Percentiles rank a stretch among this genome's conserved stretches.
Evolutionary conservation across 1,284 basidiomycete species (phyloP).

Genomic region (Singerocomus inundabilis): DNA sequence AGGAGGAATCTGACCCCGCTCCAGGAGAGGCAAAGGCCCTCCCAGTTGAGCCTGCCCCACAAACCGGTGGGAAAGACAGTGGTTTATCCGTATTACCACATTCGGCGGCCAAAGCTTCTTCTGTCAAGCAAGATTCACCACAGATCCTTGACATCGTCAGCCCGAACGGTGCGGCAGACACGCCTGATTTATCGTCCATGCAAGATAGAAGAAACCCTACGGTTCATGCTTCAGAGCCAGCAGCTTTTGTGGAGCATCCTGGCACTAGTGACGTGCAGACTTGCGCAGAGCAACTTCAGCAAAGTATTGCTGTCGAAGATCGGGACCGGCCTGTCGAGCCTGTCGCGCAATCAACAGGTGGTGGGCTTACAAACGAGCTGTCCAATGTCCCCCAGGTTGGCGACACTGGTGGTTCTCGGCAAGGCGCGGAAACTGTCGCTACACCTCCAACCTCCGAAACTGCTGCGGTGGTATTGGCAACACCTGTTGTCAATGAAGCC

Average conservation of each 20-base stretch:
- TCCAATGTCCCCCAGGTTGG: slow-evolving; percentile 5
- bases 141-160: neutral
- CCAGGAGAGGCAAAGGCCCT: slow-evolving; percentile 6
- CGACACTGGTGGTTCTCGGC: slow-evolving; percentile 1
- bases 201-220: slow-evolving; percentile 1
- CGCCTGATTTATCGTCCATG: neutral
- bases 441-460: slow-evolving; percentile 1
- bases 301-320: neutral
- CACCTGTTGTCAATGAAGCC: slow-evolving; percentile 1
- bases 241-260: neutral
- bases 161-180: slow-evolving; percentile 1
- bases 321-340: too few relatives aligned
- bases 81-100: neutral
- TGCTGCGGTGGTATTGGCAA: neutral
- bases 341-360: too few relatives aligned
- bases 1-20: slow-evolving; percentile 4
- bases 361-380: neutral
- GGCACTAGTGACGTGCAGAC: neutral
- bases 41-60: slow-evolving; percentile 22
- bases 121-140: slow-evolving; percentile 8
- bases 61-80: slow-evolving; percentile 3
- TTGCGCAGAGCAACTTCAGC: neutral
- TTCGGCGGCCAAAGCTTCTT: slow-evolving; percentile 2
- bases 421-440: slow-evolving; percentile 6
- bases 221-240: neutral